Evolutionary conservation across 169 alveolate species (phyloP), one percentile per base, ranked within the genome.

Genomic region (Sarcocystis neurona): DNA sequence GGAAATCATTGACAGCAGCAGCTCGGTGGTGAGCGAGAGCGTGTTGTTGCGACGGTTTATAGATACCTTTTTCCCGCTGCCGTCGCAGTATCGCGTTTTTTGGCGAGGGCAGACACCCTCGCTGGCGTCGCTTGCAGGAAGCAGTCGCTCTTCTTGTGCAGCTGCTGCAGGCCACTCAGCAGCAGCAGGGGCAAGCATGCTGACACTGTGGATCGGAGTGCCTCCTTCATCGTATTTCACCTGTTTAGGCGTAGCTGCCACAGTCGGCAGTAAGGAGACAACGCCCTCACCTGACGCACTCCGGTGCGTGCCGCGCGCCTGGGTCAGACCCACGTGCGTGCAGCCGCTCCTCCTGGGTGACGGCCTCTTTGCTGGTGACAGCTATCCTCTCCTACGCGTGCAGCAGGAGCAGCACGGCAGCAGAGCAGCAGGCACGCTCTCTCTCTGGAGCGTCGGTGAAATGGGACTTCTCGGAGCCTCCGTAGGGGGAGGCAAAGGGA

Each of bases 371-470:
- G 47, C 82, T 1, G 75, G 75, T 4, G 75, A 63, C 75, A 43
- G 44, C 4, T 37, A 63, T 41, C 41, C 32, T 8, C 46, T 41
- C 41, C 75, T 63, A 18, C 75, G 27, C 41, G 44, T 63, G 1
- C 46, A 63, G 32, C 46, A 37, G 20, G 75, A 63, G 43, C 34
- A 72, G 46, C 82, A 15, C 43, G 82, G 60, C 60, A 78, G 74
- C 48, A 44, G 63, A 10, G 50, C 5, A 32, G 87, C 74, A 56
- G 87, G 72, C 68, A 47, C 68, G 30, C 84, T 85, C 44, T 50
- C 72, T 5, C 90, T 85, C 8, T 85, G 90, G 90, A 60, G 60
- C 46, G 90, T 85, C n/a, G 90, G 90, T 18, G 70, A 58, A n/a
- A 85, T 85, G 90, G 72, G 60, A n/a, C 84, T 85, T 2, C 74